Evolutionary conservation across 345 rosid species (phyloP).

Genomic region (Clausena lansium): DNA sequence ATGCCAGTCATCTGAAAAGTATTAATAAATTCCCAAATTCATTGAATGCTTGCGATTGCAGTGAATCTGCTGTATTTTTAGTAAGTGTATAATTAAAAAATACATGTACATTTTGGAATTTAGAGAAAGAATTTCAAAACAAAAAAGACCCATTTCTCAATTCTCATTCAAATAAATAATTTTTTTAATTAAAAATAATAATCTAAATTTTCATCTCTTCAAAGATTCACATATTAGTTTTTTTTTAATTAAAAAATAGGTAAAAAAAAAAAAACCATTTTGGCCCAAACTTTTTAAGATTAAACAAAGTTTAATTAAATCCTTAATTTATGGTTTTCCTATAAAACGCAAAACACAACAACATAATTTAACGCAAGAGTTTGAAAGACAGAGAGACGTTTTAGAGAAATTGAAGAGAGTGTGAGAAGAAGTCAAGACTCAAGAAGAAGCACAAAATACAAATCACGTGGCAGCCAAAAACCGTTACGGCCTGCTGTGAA

Average conservation of each 20-base stretch:
- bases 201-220: not conserved
- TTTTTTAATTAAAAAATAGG: not conserved
- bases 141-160: not conserved
- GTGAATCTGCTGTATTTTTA: too few species aligned
- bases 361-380: not conserved
- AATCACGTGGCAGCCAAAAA: conserved; percentile 45
- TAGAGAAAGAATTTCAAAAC: too few species aligned
- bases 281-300: not conserved
- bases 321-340: not conserved
- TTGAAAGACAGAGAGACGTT: conserved; percentile 28
- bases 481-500: conserved; percentile 40
- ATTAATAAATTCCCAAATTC: not conserved
- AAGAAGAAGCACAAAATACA: conserved; percentile 19
- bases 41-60: conserved; percentile 5
- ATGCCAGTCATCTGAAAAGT: not conserved
- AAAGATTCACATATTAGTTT: not conserved
- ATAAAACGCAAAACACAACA: not conserved
- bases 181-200: too few species aligned
- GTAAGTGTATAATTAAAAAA: not conserved
- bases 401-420: conserved; percentile 4
- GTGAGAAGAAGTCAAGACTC: too few species aligned
- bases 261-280: not conserved
- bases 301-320: not conserved
- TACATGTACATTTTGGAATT: not conserved
- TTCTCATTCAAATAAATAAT: too few species aligned